Percentiles rank a stretch among this genome's conserved stretches.
phyloP scores from a whole-genome alignment of 2,329 filamentous ascomycete genomes.

The Pseudocercospora vitis region DNA sequence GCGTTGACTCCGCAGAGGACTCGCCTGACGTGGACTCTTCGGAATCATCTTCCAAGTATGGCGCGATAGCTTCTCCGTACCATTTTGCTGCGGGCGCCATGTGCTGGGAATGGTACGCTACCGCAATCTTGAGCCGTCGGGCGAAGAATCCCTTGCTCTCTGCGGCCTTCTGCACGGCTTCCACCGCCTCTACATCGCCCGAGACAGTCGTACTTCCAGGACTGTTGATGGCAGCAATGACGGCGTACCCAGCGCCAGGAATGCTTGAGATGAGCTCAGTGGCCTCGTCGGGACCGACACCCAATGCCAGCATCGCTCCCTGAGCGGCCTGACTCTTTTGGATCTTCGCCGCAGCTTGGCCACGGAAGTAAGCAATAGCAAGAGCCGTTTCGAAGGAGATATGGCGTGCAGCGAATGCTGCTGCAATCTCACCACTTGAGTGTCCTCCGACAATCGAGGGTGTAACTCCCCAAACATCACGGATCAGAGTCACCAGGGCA shows the following conservation, averaged over 20 bases:
- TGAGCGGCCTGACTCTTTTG: no score
- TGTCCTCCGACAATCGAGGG: slow-evolving; percentile 31
- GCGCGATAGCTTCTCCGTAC: neutral
- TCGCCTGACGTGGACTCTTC: no score
- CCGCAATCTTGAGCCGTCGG: slow-evolving; percentile 43
- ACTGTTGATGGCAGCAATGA: slow-evolving; percentile 38
- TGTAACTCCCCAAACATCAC: neutral
- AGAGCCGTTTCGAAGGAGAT: neutral
- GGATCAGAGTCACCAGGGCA: slow-evolving; percentile 12
- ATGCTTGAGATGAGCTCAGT: neutral
- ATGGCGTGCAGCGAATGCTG: slow-evolving; percentile 20
- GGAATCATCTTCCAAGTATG: no score
- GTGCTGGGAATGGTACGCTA: slow-evolving; percentile 48
- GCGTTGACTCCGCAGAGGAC: no score
- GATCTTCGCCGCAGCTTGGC: neutral
- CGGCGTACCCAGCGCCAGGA: no score
- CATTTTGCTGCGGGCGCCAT: slow-evolving; percentile 1
- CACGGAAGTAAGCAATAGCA: slow-evolving; percentile 12
- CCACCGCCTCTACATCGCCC: slow-evolving; percentile 37
- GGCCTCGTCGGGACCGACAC: slow-evolving; percentile 31
- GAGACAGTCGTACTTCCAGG: slow-evolving; percentile 47
- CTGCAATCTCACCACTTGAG: slow-evolving; percentile 36
- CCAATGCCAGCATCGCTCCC: slow-evolving; percentile 39
- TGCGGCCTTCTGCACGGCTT: neutral
- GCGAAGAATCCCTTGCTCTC: slow-evolving; percentile 25